These are phyloP conservation scores for Allium sativum DNA, from an alignment of 106 monocot genomes.

Conservation along the genomic window DNA sequence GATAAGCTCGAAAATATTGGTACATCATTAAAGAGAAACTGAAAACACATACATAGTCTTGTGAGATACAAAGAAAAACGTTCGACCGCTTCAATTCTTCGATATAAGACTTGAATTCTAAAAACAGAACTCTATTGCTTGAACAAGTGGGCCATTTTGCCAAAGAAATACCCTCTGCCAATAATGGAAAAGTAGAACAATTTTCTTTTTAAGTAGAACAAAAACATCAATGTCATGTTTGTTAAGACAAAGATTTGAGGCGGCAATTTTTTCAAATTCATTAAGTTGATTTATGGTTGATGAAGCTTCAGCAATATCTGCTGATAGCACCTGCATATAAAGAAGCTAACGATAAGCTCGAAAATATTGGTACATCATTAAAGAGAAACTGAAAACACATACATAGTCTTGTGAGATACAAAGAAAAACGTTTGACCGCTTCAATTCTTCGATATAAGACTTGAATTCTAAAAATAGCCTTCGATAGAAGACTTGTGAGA, in stretches of 20 bases:
- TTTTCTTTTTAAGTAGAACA: constrained; percentile 29
- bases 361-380: neutral
- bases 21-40: too few relatives aligned
- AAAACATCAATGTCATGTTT: constrained; percentile 34
- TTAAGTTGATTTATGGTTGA: constrained; percentile 32
- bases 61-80: too few relatives aligned
- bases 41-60: too few relatives aligned
- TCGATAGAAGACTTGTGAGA: constrained; percentile 75
- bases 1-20: too few relatives aligned
- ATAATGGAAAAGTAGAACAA: constrained; percentile 35
- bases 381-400: constrained; percentile 11
- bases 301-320: constrained; percentile 53
- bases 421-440: constrained; percentile 31
- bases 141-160: constrained; percentile 94
- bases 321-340: constrained; percentile 36
- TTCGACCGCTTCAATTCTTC: too few relatives aligned
- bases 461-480: constrained; percentile 47
- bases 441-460: constrained; percentile 25
- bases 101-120: too few relatives aligned
- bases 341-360: constrained; percentile 1
- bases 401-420: constrained; percentile 28
- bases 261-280: constrained; percentile 17
- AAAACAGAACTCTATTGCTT: too few relatives aligned
- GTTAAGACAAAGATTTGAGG: constrained; percentile 18
- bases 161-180: constrained; percentile 82